Evolutionary conservation across 345 rosid species (phyloP).

Genomic region (Pistacia vera): DNA sequence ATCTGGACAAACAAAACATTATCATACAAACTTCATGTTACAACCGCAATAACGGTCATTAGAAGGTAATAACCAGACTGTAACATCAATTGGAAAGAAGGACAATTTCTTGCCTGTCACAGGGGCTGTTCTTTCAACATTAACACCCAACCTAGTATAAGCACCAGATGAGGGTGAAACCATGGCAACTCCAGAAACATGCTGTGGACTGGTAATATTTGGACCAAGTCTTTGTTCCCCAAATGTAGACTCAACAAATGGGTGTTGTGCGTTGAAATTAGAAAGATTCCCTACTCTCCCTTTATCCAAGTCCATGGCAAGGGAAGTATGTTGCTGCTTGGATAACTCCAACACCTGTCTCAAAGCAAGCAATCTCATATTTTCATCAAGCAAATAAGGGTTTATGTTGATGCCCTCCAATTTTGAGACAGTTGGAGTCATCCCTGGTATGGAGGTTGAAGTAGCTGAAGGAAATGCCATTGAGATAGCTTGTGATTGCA

Average conservation of each 20-base stretch:
- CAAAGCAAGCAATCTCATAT: conserved; percentile 44
- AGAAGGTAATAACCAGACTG: conserved; percentile 13
- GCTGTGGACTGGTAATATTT: conserved; percentile 19
- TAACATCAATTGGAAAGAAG: neutral
- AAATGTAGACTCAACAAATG: conserved; percentile 27
- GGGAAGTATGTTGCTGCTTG: conserved; percentile 40
- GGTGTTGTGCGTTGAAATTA: conserved; percentile 21
- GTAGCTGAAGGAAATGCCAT: conserved; percentile 23
- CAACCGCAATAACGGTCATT: neutral
- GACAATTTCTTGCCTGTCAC: conserved; percentile 25
- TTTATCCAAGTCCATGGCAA: conserved; percentile 26
- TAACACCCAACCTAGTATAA: conserved; percentile 21
- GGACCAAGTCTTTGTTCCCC: conserved; percentile 25
- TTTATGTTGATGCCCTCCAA: conserved; percentile 18
- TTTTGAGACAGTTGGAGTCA: conserved; percentile 21
- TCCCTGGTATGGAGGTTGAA: conserved; percentile 21
- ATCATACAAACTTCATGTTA: neutral
- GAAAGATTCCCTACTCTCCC: conserved; percentile 26
- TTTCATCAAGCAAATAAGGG: conserved; percentile 40
- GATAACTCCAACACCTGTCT: conserved; percentile 47
- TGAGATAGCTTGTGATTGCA: conserved; percentile 28
- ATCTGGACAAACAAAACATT: conserved; percentile 30
- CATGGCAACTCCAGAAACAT: conserved; percentile 24
- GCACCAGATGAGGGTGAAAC: conserved; percentile 17
- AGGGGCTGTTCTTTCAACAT: conserved; percentile 18